phyloP scores from a whole-genome alignment of 352 stramenopile species.

The Phytophthora sojae region DNA sequence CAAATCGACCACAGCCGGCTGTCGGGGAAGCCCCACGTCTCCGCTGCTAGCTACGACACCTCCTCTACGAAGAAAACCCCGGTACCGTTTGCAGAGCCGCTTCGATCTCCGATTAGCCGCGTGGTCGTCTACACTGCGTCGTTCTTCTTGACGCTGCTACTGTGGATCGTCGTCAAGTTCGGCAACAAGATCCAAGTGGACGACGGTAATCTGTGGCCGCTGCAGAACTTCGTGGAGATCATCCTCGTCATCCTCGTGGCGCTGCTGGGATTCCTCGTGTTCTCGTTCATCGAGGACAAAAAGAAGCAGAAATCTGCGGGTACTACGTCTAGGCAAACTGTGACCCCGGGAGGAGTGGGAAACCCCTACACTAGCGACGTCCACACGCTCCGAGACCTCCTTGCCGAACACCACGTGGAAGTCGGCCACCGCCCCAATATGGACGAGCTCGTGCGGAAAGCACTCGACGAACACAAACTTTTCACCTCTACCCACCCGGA shows the following conservation, averaged over 20 bases:
- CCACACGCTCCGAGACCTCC: slow-evolving; percentile 36
- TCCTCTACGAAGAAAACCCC: slow-evolving; percentile 4
- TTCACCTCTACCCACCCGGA: neutral
- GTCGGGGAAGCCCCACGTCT: neutral
- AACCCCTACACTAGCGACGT: neutral
- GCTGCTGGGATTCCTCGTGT: slow-evolving; percentile 20
- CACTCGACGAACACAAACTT: neutral
- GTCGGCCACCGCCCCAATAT: slow-evolving; percentile 4
- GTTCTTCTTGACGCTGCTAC: slow-evolving; percentile 26
- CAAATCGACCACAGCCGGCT: slow-evolving; percentile 23
- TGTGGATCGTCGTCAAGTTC: slow-evolving; percentile 35
- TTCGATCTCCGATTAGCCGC: slow-evolving; percentile 24
- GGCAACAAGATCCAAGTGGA: slow-evolving; percentile 22
- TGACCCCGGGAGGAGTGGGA: neutral
- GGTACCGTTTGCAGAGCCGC: slow-evolving; percentile 33
- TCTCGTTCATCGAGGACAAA: slow-evolving; percentile 24
- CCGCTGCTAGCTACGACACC: neutral
- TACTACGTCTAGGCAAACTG: neutral
- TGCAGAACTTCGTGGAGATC: slow-evolving; percentile 48
- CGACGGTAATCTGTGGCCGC: slow-evolving; percentile 36
- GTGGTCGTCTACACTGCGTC: slow-evolving; percentile 24
- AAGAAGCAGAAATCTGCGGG: neutral
- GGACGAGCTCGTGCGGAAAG: slow-evolving; percentile 8
- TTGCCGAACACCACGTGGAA: slow-evolving; percentile 19
- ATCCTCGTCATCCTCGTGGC: slow-evolving; percentile 31